Base-by-base conservation (phyloP, 352 stramenopile genomes). In the Lagenidium sp. region DNA sequence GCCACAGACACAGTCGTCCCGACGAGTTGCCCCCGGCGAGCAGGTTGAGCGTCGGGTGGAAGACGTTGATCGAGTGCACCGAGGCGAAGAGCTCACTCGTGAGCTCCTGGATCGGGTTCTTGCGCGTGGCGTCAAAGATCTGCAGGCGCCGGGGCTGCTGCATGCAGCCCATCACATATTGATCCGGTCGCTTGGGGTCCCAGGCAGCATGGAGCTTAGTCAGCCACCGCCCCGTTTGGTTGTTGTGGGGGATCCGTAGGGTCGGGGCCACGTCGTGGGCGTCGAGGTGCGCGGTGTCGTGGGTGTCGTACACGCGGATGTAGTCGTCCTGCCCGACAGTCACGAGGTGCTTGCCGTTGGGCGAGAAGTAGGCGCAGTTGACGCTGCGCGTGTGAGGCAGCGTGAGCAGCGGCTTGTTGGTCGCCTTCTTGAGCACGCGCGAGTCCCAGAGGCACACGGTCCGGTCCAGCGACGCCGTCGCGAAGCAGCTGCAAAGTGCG, bases 291-390 rank as follows among this genome's bases (percentile, higher is more conserved):
- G 44, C 63, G 1, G 49, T 21, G 20, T 79, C 66, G 0, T 49
- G 41, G 20, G 76, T 84, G 35, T 77, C 58, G 50, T 83, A 89
- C 40, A 91, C 47, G 44, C 88, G 64, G 30, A 91, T 63, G 44
- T 76, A 85, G 44, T 91, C 72, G 50, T 95, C 82, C 36, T 88
- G 77, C 0, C 75, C 72, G 24, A 94, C 83, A 0, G 83, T 90
- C 25, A 94, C 77, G 4, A 94, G 52, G 50, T 82, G 72, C 0
- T 57, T 50, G 3, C 83, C 83, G 16, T 57, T 57, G 0, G 83
- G 79, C 6, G 79, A 89, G 36, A 93, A 90, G 47, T 94, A 93
- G 10, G 80, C 83, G 41, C 78, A 92, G 56, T 95, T 95, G 40
- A 94, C 65, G 43, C 77, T 94, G 12, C 82, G 78, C 24, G 52